Percentiles rank a stretch among this genome's conserved stretches.
These are phyloP conservation scores for Prunella vulgaris DNA, from an alignment of 257 asterid species.

Conservation along the genomic window DNA sequence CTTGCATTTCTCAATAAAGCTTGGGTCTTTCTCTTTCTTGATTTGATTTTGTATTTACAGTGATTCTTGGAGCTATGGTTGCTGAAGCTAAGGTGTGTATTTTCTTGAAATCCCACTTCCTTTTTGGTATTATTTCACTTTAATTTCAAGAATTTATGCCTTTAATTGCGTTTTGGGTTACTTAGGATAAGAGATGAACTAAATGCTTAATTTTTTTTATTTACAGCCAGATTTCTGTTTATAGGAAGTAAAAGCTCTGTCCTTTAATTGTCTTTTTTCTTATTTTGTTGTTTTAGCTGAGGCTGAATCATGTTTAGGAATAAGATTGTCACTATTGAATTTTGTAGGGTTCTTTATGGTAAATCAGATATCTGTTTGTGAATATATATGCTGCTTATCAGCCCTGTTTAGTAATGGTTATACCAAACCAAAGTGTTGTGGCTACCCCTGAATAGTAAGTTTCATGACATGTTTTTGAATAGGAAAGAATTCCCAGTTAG, in stretches of 20 bases:
- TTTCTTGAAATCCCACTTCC: background rate
- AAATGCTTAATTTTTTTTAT: conserved; percentile 6
- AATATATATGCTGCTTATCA: background rate
- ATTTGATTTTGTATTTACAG: conserved; percentile 15
- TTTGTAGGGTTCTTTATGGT: background rate
- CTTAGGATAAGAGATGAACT: background rate
- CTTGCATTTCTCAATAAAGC: conserved; percentile 9
- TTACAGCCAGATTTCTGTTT: conserved; percentile 8
- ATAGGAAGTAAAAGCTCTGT: background rate
- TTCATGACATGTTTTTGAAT: background rate
- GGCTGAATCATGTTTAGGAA: background rate
- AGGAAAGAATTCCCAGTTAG: background rate
- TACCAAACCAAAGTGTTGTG: background rate
- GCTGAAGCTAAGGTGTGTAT: conserved; percentile 54
- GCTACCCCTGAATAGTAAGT: too few species aligned
- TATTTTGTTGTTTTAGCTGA: background rate
- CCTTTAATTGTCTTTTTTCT: background rate
- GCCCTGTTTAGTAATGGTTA: background rate
- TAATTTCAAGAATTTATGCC: background rate
- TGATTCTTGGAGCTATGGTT: conserved; percentile 43
- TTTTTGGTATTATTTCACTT: background rate
- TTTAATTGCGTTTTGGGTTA: conserved; percentile 2
- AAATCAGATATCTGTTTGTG: background rate
- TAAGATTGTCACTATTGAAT: background rate
- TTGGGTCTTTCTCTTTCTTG: conserved; percentile 5